Conservation (phyloP, 139 green algal species). For the Tetraselmis striata region DNA sequence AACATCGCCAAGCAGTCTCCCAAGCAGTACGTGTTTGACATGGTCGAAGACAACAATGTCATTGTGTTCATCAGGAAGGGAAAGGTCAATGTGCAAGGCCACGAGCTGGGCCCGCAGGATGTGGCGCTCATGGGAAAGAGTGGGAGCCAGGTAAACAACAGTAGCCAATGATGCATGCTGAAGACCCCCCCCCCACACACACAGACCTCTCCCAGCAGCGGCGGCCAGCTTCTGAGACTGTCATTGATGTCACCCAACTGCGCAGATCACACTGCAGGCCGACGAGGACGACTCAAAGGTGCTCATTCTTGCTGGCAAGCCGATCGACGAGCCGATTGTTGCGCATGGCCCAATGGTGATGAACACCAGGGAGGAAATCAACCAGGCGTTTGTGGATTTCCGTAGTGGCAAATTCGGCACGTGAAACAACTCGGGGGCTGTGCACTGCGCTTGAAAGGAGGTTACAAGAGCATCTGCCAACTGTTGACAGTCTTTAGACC, state of each 20-base stretch:
- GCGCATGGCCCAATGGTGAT: constrained; percentile 43
- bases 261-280: constrained; percentile 4
- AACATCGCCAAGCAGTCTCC: background rate
- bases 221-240: no score
- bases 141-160: no score
- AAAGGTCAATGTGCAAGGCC: constrained; percentile 21
- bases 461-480: no score
- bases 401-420: constrained; percentile 19
- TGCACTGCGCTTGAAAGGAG: no score
- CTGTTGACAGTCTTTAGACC: no score
- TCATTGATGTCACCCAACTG: no score
- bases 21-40: background rate
- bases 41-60: constrained; percentile 10
- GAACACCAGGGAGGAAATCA: constrained; percentile 38
- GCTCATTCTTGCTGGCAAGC: constrained; percentile 34
- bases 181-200: no score
- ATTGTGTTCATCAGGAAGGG: constrained; percentile 11
- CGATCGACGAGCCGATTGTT: constrained; percentile 34
- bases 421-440: no score
- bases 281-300: constrained; percentile 22
- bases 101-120: constrained; percentile 16
- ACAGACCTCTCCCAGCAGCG: no score
- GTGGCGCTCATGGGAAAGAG: no score
- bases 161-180: no score
- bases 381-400: constrained; percentile 31